Evolutionary conservation across 139 green algal species (phyloP), one percentile per base, ranked within the genome.

Genomic region (Dunaliella primolecta): DNA sequence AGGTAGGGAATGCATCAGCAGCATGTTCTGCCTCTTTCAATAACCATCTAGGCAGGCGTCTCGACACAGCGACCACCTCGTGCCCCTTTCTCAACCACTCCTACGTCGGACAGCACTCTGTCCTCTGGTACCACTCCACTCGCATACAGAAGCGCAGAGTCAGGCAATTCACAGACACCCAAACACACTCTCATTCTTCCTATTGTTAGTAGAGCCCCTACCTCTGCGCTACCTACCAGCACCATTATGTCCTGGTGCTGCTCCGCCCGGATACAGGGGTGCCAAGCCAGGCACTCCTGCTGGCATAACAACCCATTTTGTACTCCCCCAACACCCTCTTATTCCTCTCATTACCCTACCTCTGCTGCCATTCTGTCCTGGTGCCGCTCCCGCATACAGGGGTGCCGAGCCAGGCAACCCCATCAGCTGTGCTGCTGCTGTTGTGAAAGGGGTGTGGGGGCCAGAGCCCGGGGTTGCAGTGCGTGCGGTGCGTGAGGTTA

Each of bases 361-460:
- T 23, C 30, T 32, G 75, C 75, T 33, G 75, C 75, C 75, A 80
- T 2, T 30, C 21, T 29, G n/a, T 21, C n/a, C 29, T 36, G 75
- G 29, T 38, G 75, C 75, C 29, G 64, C 20, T 81, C 46, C 85
- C 24, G 83, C 30, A 32, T 36, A 75, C 32, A 74, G 80, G 2
- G 76, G 83, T 7, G 36, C 55, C 32, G 76, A 77, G 2, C 86
- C 89, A 74, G 88, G 88, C 38, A 91, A 72, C 0, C 88, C 88
- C 85, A 91, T 91, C 11, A 91, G 83, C 83, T 91, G 85, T 24
- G 80, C 80, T 31, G 89, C 86, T n/a, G 88, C 88, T 21, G 86
- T 80, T 0, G 88, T 91, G 88, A 91, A 91, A 29, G 88, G 88
- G 27, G 83, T 89, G n/a, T 70, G 33, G 2, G 78, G 36, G 35